phyloP scores from a whole-genome alignment of 2,329 filamentous ascomycete genomes.

The Penicillium occitanis region DNA sequence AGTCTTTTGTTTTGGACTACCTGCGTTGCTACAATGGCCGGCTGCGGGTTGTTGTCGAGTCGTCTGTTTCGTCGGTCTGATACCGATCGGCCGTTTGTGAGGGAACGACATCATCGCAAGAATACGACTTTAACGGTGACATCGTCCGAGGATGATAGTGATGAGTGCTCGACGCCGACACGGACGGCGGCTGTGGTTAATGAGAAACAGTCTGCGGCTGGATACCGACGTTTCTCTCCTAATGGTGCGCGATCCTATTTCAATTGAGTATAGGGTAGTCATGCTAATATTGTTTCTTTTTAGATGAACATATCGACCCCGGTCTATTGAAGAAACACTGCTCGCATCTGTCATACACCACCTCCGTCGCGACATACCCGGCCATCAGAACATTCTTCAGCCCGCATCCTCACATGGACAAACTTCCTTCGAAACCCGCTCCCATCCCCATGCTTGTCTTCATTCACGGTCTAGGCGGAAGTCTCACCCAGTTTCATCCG shows the following conservation, averaged over 20 bases:
- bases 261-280: background rate
- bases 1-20: conserved; percentile 35
- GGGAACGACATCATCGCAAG: conserved; percentile 28
- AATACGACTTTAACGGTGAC: conserved; percentile 32
- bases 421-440: conserved; percentile 70
- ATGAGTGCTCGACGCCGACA: conserved; percentile 35
- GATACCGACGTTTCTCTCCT: conserved; percentile 31
- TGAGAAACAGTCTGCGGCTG: conserved; percentile 27
- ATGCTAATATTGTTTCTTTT: background rate
- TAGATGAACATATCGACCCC: conserved; percentile 62
- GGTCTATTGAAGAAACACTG: conserved; percentile 78
- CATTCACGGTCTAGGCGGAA: conserved; percentile 90
- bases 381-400: conserved; percentile 80
- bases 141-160: conserved; percentile 40
- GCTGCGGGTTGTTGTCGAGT: conserved; percentile 35
- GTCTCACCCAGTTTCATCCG: conserved; percentile 80
- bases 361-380: conserved; percentile 67
- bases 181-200: conserved; percentile 26
- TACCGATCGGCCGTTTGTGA: conserved; percentile 21
- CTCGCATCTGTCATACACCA: conserved; percentile 69
- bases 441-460: conserved; percentile 85
- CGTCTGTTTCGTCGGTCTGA: conserved; percentile 30
- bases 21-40: conserved; percentile 37
- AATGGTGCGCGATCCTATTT: conserved; percentile 28
- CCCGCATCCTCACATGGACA: conserved; percentile 76